Evolutionary conservation across 305 asterid species (phyloP).

Genomic region (Fraxinus dipetala): DNA sequence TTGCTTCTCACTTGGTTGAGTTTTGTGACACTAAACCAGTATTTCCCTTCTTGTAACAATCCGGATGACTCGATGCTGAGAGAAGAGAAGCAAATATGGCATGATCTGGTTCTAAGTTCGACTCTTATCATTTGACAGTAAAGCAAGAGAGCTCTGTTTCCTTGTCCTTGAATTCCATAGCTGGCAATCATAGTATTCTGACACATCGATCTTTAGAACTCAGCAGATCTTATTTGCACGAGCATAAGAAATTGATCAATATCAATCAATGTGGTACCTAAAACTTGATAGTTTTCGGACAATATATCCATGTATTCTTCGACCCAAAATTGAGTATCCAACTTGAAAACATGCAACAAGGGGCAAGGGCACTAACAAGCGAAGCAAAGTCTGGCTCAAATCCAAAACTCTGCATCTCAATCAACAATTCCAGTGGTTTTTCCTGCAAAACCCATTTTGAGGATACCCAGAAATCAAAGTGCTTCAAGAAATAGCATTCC

Average conservation of each 20-base stretch:
- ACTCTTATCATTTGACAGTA: conserved; percentile 50
- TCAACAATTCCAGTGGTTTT: conserved; percentile 47
- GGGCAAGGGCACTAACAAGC: conserved; percentile 59
- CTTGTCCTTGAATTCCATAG: conserved; percentile 70
- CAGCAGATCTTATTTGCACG: conserved; percentile 32
- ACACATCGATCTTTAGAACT: conserved; percentile 45
- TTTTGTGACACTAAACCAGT: conserved; percentile 52
- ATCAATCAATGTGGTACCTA: conserved; percentile 64
- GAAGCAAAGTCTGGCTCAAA: conserved; percentile 52
- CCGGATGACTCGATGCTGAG: conserved; percentile 83
- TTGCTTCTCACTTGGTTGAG: conserved; percentile 69
- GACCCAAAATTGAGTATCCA: conserved; percentile 46
- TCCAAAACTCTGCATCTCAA: conserved; percentile 59
- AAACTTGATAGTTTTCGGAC: conserved; percentile 44
- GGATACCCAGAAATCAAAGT: conserved; percentile 66
- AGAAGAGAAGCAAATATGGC: conserved; percentile 79
- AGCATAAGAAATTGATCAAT: conserved; percentile 55
- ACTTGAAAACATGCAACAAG: conserved; percentile 63
- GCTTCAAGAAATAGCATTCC: conserved; percentile 65
- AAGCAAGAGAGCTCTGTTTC: conserved; percentile 49
- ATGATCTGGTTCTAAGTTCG: conserved; percentile 49
- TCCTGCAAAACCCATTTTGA: conserved; percentile 48
- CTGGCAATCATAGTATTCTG: conserved; percentile 71
- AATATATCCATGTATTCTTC: conserved; percentile 53
- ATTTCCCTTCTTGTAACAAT: conserved; percentile 55